phyloP scores from a whole-genome alignment of 768 basidiomycete species.

The Boletus insuetus region DNA sequence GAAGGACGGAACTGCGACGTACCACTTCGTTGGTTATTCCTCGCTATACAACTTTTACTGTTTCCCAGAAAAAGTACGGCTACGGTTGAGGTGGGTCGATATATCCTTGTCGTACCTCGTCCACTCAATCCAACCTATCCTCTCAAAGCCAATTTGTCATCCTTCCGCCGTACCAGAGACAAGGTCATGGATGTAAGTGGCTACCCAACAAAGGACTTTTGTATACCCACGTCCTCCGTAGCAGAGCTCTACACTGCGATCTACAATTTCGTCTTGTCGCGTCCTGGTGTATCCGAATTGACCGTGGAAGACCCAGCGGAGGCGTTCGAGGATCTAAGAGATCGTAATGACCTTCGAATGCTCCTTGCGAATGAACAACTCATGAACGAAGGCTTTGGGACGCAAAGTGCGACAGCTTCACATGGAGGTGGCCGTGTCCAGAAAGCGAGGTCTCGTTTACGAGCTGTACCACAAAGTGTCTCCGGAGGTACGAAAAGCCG shows the following conservation, averaged over 20 bases:
- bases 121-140: neutral
- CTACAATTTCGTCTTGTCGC: constrained; percentile 69
- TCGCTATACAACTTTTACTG: constrained; percentile 95
- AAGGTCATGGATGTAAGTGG: constrained; percentile 84
- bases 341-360: constrained; percentile 85
- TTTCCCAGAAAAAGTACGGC: constrained; percentile 85
- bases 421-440: constrained; percentile 46
- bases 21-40: constrained; percentile 94
- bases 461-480: constrained; percentile 21
- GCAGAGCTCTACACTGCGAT: constrained; percentile 86
- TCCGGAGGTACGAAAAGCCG: constrained; percentile 27
- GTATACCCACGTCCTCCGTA: constrained; percentile 28
- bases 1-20: constrained; percentile 52
- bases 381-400: constrained; percentile 67
- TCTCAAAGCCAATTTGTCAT: constrained; percentile 85
- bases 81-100: constrained; percentile 72
- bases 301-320: constrained; percentile 98
- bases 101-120: neutral
- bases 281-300: constrained; percentile 77
- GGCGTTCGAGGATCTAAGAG: constrained; percentile 94
- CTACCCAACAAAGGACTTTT: neutral
- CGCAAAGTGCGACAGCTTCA: constrained; percentile 32
- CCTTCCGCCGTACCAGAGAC: constrained; percentile 82
- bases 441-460: constrained; percentile 41
- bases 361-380: constrained; percentile 63